Evolutionary conservation across 2,329 filamentous ascomycete genomes (phyloP).

Genomic region (Penicillium brevicompactum): DNA sequence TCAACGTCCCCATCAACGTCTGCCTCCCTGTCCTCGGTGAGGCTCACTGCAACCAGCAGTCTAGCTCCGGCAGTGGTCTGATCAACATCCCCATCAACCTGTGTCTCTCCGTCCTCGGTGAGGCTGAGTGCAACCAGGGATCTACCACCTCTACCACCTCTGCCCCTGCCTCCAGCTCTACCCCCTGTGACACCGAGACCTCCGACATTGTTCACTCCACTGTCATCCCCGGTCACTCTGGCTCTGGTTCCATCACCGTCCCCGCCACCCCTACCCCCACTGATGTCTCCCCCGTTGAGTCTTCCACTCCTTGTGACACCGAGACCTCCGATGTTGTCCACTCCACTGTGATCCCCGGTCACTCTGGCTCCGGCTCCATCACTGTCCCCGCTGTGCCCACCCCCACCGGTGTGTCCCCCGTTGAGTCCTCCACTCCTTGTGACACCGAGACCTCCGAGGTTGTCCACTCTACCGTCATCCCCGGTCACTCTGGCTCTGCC

Average conservation of each 20-base stretch:
- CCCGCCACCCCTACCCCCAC: neutral
- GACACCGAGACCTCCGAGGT: conserved; percentile 8
- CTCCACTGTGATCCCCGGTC: neutral
- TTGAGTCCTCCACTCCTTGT: neutral
- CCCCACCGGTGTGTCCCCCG: neutral
- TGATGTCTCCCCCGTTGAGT: neutral
- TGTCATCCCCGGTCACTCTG: neutral
- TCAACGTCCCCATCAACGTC: conserved; percentile 31
- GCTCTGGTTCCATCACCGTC: neutral
- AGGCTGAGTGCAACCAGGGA: conserved; percentile 24
- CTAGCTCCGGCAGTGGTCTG: conserved; percentile 19
- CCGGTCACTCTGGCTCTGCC: neutral
- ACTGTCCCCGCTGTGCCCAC: neutral
- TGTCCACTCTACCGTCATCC: neutral
- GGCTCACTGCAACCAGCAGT: conserved; percentile 25
- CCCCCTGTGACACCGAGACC: conserved; percentile 4
- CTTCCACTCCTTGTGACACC: conserved; percentile 1
- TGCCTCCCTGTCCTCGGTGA: conserved; percentile 33
- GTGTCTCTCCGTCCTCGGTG: conserved; percentile 29
- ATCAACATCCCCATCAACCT: conserved; percentile 32
- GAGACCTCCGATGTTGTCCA: conserved; percentile 7
- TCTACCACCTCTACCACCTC: conserved; percentile 1
- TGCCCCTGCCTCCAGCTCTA: neutral
- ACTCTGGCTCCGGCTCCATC: neutral
- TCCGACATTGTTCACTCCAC: conserved; percentile 4